Base-by-base conservation (phyloP, 352 stramenopile species). In the Phytophthora tentaculata region DNA sequence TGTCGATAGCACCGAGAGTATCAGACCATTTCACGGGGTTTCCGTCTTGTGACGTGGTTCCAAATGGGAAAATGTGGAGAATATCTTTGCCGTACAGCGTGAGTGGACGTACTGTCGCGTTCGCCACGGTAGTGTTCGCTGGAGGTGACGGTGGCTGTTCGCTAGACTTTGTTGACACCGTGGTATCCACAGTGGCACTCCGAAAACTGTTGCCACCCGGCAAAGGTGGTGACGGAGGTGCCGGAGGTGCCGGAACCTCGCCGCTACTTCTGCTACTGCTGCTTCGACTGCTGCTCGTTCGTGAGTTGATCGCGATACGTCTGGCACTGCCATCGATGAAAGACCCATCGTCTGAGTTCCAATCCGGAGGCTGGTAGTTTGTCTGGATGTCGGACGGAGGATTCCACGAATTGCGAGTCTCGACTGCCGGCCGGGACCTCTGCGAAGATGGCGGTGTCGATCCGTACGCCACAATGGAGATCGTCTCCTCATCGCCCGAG, bases 71-170 rank as follows among this genome's bases (percentile, higher is more conserved):
- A 43, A 91, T 86, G 51, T 77, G 73, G 9, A 81, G 61, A 28
- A 91, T 77, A 45, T 91, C 81, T 22, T 89, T 89, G 22, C 83
- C 82, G 23, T 89, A 81, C 37, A 92, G 60, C 13, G 76, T 89
- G 23, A 72, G 59, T 29, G 68, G 68, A 13, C 35, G 68, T 28
- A 72, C 35, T 22, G 47, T 76, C 17, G 56, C 60, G 35, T 43
- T 43, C 35, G 35, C 35, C 35, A 43, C 35, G 12, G 35, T 6
- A 17, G 35, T 43, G 9, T 54, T 61, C 9, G 35, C 48, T 14
- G 56, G 50, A 35, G 68, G 63, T 8, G 64, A 61, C 7, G 64
- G 39, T 13, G 68, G 29, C 39, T 50, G 5, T 0, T 71, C 57
- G 6, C 28, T 52, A 3, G 56, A 60, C 37, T 28, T 71, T 14